These are phyloP conservation scores for Syzygium oleosum DNA, from an alignment of 345 rosid species.

Conservation along the genomic window DNA sequence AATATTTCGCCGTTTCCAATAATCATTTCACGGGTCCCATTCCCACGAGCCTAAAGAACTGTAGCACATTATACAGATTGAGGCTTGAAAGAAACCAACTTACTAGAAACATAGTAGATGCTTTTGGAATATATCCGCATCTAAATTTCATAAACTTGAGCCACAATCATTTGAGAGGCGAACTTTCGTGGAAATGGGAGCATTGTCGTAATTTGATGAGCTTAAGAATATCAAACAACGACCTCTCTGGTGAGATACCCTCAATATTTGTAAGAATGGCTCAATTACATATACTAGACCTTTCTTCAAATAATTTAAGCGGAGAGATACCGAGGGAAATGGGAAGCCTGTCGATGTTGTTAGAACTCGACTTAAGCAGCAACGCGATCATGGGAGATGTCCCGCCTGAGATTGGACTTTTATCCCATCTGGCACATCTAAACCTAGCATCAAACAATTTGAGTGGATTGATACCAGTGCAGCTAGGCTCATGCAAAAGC, in stretches of 20 bases:
- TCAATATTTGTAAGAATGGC: neutral
- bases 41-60: neutral
- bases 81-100: neutral
- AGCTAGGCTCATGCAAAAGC: neutral
- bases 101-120: neutral
- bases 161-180: neutral
- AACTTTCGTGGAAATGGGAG: neutral
- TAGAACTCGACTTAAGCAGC: neutral
- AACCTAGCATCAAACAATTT: neutral
- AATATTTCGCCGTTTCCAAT: neutral
- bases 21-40: neutral
- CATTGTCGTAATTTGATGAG: neutral
- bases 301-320: neutral
- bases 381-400: neutral
- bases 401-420: neutral
- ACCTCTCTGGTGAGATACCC: accelerated
- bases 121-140: neutral
- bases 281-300: accelerated
- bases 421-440: accelerated
- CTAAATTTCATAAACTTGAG: neutral
- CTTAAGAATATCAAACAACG: neutral
- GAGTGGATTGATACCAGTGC: accelerated
- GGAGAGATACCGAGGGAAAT: neutral
- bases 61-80: neutral
- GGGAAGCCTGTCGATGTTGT: neutral